Evolutionary conservation across 2,329 filamentous ascomycete genomes (phyloP).

Genomic region (Falciphora oryzae): DNA sequence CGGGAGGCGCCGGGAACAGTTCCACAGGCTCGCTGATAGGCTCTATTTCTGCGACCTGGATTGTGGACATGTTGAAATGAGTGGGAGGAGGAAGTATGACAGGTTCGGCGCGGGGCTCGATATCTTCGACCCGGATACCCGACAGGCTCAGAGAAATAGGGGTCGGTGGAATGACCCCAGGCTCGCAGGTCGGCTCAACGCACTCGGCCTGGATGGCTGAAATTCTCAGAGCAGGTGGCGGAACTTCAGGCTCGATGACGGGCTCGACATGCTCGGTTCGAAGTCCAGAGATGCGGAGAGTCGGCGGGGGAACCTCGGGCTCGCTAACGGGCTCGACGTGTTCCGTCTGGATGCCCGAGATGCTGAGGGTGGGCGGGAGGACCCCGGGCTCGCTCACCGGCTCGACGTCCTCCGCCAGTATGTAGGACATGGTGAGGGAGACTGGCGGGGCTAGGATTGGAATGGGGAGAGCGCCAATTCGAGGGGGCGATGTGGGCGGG

Average conservation of each 20-base stretch:
- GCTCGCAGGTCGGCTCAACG: conserved; percentile 19
- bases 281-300: conserved; percentile 16
- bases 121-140: conserved; percentile 34
- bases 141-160: conserved; percentile 23
- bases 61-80: conserved; percentile 14
- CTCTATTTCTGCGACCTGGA: conserved; percentile 21
- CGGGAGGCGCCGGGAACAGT: not conserved
- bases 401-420: conserved; percentile 39
- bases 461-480: conserved; percentile 16
- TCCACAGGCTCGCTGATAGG: conserved; percentile 16
- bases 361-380: conserved; percentile 24
- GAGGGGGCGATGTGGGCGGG: conserved; percentile 39
- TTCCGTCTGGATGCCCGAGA: conserved; percentile 23
- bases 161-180: conserved; percentile 19
- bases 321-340: conserved; percentile 15
- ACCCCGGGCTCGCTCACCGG: conserved; percentile 31
- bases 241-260: conserved; percentile 13
- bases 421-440: conserved; percentile 36
- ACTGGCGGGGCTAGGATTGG: conserved; percentile 27
- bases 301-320: conserved; percentile 12
- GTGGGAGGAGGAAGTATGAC: conserved; percentile 17
- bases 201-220: conserved; percentile 26
- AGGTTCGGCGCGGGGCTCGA: conserved; percentile 36
- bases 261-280: conserved; percentile 21
- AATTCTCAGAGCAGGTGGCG: conserved; percentile 10